These are phyloP conservation scores for Cyberlindnera bimundalis DNA, from an alignment of 805 yeast genomes.

Conservation along the genomic window DNA sequence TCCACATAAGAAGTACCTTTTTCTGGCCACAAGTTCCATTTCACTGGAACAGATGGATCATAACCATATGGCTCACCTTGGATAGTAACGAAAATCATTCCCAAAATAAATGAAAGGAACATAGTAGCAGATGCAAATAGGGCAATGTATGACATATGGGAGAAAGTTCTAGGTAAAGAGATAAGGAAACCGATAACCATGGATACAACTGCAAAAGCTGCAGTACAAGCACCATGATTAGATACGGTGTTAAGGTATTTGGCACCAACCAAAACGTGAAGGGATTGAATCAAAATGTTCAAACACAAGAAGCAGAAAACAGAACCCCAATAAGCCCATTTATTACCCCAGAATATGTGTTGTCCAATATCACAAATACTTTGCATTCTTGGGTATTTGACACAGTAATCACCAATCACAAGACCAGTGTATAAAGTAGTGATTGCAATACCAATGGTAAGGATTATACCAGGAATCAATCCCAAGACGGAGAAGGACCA, in stretches of 20 bases:
- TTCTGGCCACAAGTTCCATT: slow-evolving; percentile 47
- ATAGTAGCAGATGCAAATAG: slow-evolving; percentile 53
- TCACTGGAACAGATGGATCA: slow-evolving; percentile 37
- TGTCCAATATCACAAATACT: slow-evolving; percentile 60
- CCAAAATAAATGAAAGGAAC: slow-evolving; percentile 51
- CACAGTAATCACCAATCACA: slow-evolving; percentile 52
- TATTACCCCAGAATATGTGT: slow-evolving; percentile 47
- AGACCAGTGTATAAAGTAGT: slow-evolving; percentile 54
- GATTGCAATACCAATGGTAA: slow-evolving; percentile 48
- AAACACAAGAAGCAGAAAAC: slow-evolving; percentile 51
- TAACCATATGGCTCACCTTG: slow-evolving; percentile 46
- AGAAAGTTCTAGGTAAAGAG: slow-evolving; percentile 55
- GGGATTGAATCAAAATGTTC: slow-evolving; percentile 54
- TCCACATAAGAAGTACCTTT: slow-evolving; percentile 49
- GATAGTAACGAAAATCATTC: slow-evolving; percentile 51
- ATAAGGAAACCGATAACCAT: slow-evolving; percentile 46
- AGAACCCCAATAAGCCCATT: slow-evolving; percentile 54
- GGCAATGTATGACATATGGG: slow-evolving; percentile 48
- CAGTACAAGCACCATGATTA: slow-evolving; percentile 47
- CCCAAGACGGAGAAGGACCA: slow-evolving; percentile 49
- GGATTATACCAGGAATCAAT: slow-evolving; percentile 56
- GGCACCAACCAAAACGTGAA: slow-evolving; percentile 60
- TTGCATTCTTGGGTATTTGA: slow-evolving; percentile 46
- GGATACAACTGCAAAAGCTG: slow-evolving; percentile 48
- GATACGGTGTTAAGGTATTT: slow-evolving; percentile 54